Evolutionary conservation across 192 early-diverging fungal species (phyloP), one percentile per base, ranked within the genome.

Genomic region (Spizellomyces sp.): DNA sequence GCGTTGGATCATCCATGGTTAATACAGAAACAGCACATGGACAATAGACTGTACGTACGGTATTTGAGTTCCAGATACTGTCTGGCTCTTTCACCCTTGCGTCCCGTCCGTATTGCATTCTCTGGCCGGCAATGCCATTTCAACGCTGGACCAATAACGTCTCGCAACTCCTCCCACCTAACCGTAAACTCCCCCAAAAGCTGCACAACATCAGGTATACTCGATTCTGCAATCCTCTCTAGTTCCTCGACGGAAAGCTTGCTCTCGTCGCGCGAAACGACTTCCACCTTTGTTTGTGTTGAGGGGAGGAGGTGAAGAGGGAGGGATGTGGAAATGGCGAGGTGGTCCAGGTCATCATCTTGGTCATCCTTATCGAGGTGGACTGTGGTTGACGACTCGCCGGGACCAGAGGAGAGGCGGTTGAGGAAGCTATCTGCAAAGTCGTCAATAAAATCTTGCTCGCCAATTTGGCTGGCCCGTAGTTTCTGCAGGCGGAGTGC

Each of bases 381-480:
- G 22, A 60, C 54, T 8, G 68, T 62, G 54, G 14, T 8, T 42
- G 45, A 27, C 17, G 15, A 19, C 43, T 21, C 50, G 9, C 14
- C 44, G 6, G 27, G 58, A 7, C 64, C 70, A 42, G 41, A 22
- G 17, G 65, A 70, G 41, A 57, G 42, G 21, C 67, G 59, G 48
- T 55, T 59, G 14, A 21, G 64, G 27, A 80, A 55, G 43, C 45
- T 69, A 9, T 80, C 78, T 14, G 61, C 80, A 41, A 83, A 75
- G 69, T 83, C 84, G 48, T 90, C 92, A 54, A 95, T 80, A 71
- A 94, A 96, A 84, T 98, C 96, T 60, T 85, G 90, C 74, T 96
- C 96, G 43, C 89, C 82, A 81, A 96, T 87, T 42, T 80, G 84
- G 57, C 89, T 87, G 42, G 94, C 74, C 48, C 88, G 87, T 73